These are phyloP conservation scores for Penicillium alfredii DNA, from an alignment of 495 filamentous ascomycete species.

Conservation along the genomic window DNA sequence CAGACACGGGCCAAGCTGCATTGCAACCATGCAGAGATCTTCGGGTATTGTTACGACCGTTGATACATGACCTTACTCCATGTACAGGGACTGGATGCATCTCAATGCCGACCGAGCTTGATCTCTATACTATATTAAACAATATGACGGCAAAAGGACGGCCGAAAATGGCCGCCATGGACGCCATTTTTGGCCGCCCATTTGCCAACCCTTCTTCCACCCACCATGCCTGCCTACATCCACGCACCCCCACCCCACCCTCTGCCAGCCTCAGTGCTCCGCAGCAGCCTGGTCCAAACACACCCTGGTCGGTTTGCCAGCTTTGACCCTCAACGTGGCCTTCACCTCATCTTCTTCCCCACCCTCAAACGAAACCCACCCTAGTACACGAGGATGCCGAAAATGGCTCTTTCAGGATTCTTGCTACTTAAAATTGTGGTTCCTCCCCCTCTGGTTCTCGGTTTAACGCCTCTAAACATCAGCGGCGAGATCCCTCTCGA, in stretches of 20 bases:
- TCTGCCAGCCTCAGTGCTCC: slow-evolving; percentile 5
- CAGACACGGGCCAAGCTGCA: no score
- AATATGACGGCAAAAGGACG: slow-evolving; percentile 10
- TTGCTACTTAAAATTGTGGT: slow-evolving; percentile 7
- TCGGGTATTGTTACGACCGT: no score
- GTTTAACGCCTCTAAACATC: no score
- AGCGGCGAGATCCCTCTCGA: no score
- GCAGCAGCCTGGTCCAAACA: slow-evolving; percentile 2
- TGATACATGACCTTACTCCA: no score
- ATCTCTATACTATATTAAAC: no score
- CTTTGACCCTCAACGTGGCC: slow-evolving; percentile 1
- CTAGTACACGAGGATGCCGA: slow-evolving; percentile 7
- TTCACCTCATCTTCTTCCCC: neutral
- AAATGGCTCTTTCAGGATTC: slow-evolving; percentile 7
- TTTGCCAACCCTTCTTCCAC: slow-evolving; percentile 16
- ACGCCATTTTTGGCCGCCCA: slow-evolving; percentile 12
- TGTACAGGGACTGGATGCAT: no score
- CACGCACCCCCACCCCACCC: slow-evolving; percentile 6
- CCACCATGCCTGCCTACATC: neutral
- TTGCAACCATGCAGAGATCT: no score
- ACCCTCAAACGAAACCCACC: no score
- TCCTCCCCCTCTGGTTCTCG: slow-evolving; percentile 2
- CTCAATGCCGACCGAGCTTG: no score
- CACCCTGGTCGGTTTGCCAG: slow-evolving; percentile 1
- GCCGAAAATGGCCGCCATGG: slow-evolving; percentile 3